A percentile compares a stretch with the other conserved stretches of the same genome.
phyloP scores from a whole-genome alignment of 257 asterid genomes.

The Gentiana straminea region DNA sequence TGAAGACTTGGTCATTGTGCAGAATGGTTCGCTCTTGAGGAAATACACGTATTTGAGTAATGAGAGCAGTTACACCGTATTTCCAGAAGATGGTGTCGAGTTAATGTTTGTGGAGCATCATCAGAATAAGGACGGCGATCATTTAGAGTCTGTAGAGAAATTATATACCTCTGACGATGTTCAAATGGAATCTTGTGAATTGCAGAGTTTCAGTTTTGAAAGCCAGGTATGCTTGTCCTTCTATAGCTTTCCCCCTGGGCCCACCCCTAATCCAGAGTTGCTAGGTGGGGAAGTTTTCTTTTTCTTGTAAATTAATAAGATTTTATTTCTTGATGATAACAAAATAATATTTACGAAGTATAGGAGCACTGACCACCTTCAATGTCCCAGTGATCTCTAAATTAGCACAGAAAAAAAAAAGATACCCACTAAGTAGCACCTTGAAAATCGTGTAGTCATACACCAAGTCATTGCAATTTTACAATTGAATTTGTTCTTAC shows the following conservation, averaged over 20 bases:
- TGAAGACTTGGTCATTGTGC: constrained; percentile 21
- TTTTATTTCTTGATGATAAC: neutral
- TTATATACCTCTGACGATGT: constrained; percentile 27
- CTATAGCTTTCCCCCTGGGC: neutral
- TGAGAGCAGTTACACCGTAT: constrained; percentile 75
- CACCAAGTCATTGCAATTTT: too few relatives aligned
- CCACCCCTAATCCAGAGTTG: neutral
- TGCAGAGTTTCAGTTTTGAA: constrained; percentile 85
- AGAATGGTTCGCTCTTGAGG: constrained; percentile 84
- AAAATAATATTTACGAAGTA: neutral
- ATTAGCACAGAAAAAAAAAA: too few relatives aligned
- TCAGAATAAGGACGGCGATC: constrained; percentile 23
- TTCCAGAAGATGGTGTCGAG: constrained; percentile 82
- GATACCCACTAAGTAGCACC: too few relatives aligned
- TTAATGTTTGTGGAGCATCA: constrained; percentile 41
- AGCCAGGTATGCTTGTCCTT: constrained; percentile 55
- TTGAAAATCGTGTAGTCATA: too few relatives aligned
- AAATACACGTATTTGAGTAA: constrained; percentile 66
- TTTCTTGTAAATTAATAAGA: neutral
- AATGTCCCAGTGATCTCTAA: too few relatives aligned
- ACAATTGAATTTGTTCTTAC: too few relatives aligned
- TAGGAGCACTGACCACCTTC: too few relatives aligned
- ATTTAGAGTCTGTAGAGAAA: constrained; percentile 36
- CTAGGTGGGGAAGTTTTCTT: neutral
- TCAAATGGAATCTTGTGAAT: constrained; percentile 38